Percentiles rank a stretch among this genome's conserved stretches.
Evolutionary conservation across 257 asterid genomes (phyloP).

Genomic region (Nicotiana attenuata): DNA sequence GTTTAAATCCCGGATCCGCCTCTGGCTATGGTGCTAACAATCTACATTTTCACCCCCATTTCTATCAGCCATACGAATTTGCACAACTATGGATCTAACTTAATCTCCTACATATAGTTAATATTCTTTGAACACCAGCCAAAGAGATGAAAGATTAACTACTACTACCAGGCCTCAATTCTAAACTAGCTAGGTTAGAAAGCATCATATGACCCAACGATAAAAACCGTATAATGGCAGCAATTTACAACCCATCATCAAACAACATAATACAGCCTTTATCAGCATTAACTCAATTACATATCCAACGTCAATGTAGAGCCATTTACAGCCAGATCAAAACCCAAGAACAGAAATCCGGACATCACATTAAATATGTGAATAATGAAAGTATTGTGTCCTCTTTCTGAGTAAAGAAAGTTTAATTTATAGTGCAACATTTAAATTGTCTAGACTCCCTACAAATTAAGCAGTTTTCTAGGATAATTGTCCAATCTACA

Average conservation of each 20-base stretch:
- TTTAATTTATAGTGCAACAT: background rate
- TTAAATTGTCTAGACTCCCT: background rate
- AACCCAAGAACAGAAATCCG: background rate
- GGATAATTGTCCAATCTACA: background rate
- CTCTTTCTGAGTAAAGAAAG: background rate
- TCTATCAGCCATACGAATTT: background rate
- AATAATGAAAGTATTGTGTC: background rate
- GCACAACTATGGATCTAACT: background rate
- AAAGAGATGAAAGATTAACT: background rate
- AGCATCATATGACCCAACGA: background rate
- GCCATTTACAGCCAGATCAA: background rate
- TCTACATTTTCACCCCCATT: background rate
- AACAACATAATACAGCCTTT: background rate
- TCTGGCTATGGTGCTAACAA: background rate
- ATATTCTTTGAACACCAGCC: background rate
- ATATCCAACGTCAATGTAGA: background rate
- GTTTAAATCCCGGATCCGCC: no score
- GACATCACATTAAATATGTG: background rate
- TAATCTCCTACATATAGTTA: background rate
- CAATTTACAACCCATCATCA: background rate
- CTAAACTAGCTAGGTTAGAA: background rate
- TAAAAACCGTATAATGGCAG: background rate
- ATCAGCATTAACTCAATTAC: background rate
- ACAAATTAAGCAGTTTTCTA: background rate
- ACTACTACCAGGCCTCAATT: background rate